A percentile compares a stretch with the other conserved stretches of the same genome.
These are phyloP conservation scores for Gymnopilus junonius DNA, from an alignment of 768 basidiomycete genomes.

Conservation along the genomic window DNA sequence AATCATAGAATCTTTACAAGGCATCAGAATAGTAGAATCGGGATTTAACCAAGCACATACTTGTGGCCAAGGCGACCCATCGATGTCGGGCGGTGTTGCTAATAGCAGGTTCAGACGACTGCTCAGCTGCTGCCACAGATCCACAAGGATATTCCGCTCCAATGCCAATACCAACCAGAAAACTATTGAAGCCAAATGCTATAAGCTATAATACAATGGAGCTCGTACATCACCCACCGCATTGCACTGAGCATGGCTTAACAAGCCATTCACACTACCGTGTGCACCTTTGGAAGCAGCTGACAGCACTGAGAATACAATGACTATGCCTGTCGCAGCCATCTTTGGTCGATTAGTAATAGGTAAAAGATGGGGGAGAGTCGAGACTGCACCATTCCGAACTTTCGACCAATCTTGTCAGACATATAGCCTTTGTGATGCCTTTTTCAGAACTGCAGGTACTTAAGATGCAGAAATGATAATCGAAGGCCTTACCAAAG, in stretches of 20 bases:
- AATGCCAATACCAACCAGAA: slow-evolving; percentile 86
- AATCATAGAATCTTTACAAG: slow-evolving; percentile 73
- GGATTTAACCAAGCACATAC: slow-evolving; percentile 43
- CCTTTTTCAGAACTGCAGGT: neutral
- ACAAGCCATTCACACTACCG: slow-evolving; percentile 66
- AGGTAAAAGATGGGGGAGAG: neutral
- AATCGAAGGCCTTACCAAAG: slow-evolving; percentile 55
- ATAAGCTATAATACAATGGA: too few species aligned
- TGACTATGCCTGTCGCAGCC: slow-evolving; percentile 81
- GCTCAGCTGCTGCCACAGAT: slow-evolving; percentile 86
- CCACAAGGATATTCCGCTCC: slow-evolving; percentile 93
- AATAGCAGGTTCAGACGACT: slow-evolving; percentile 83
- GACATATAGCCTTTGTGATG: slow-evolving; percentile 60
- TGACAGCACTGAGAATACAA: slow-evolving; percentile 83
- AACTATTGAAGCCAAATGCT: slow-evolving; percentile 47
- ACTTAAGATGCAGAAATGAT: neutral
- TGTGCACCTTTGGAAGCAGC: slow-evolving; percentile 86
- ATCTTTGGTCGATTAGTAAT: slow-evolving; percentile 42
- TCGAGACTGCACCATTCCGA: slow-evolving; percentile 70
- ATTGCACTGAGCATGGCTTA: slow-evolving; percentile 81
- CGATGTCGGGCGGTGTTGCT: slow-evolving; percentile 80
- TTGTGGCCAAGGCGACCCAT: slow-evolving; percentile 90
- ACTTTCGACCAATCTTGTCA: slow-evolving; percentile 86
- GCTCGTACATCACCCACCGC: slow-evolving; percentile 55
- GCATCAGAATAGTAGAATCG: neutral